Conservation (phyloP, 116 monocot genomes). For the Papilionanthe hybrid region DNA sequence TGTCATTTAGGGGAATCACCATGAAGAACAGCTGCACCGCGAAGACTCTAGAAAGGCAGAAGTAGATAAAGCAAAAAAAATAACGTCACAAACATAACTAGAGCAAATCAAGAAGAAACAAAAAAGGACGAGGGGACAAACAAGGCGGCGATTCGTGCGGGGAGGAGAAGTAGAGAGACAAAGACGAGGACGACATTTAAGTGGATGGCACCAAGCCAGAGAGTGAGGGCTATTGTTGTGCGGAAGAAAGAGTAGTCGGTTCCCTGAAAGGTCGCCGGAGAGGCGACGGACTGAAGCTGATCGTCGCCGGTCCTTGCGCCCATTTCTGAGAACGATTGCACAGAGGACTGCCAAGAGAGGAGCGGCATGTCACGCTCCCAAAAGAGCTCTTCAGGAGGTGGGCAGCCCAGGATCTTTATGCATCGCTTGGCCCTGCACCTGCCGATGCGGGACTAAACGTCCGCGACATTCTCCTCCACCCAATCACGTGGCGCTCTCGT, state of each 20-base stretch:
- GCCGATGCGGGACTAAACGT: too few species aligned
- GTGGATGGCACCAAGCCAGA: constrained; percentile 83
- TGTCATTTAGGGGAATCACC: constrained; percentile 62
- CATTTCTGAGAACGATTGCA: not conserved
- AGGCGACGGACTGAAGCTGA: not conserved
- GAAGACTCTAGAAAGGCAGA: constrained; percentile 44
- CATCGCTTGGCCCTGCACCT: too few species aligned
- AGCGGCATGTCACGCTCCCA: too few species aligned
- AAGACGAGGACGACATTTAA: constrained; percentile 56
- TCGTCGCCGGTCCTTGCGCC: not conserved
- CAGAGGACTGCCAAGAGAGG: not conserved
- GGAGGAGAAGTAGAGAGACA: constrained; percentile 59
- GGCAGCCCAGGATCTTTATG: too few species aligned
- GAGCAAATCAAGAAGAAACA: not conserved
- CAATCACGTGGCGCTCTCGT: too few species aligned
- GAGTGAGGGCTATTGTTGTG: constrained; percentile 47
- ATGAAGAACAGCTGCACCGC: constrained; percentile 62
- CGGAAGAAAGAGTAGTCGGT: constrained; percentile 42
- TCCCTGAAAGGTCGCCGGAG: constrained; percentile 33
- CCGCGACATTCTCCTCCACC: too few species aligned
- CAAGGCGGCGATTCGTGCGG: constrained; percentile 47
- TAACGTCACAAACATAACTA: not conserved
- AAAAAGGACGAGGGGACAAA: constrained; percentile 11
- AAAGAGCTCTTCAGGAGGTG: too few species aligned
- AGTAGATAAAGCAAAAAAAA: not conserved